A percentile compares a stretch with the other conserved stretches of the same genome.
These are phyloP conservation scores for Pelargonium cotyledonis DNA, from an alignment of 441 rosid species.

Conservation along the genomic window DNA sequence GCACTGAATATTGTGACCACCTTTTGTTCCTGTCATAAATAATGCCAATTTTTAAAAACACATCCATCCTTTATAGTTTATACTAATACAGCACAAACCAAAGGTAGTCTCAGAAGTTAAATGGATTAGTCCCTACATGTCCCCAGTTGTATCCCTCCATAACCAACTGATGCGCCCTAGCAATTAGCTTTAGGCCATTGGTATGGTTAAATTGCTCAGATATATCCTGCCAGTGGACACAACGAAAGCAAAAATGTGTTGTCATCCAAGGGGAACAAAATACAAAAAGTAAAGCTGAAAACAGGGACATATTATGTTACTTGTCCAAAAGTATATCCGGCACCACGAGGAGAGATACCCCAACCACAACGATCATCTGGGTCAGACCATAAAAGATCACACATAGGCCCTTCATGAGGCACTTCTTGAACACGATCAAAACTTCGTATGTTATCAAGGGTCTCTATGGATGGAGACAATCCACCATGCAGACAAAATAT, in stretches of 20 bases:
- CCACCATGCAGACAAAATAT: slow-evolving; percentile 40
- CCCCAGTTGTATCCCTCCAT: slow-evolving; percentile 83
- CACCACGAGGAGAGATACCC: slow-evolving; percentile 97
- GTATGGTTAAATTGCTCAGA: slow-evolving; percentile 68
- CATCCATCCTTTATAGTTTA: neutral
- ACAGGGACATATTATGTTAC: neutral
- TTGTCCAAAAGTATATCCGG: slow-evolving; percentile 24
- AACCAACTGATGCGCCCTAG: slow-evolving; percentile 76
- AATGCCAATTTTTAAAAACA: slow-evolving; percentile 7
- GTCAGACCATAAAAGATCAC: slow-evolving; percentile 48
- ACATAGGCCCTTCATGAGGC: too few species aligned
- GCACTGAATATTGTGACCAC: slow-evolving; percentile 72
- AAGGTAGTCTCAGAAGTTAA: neutral
- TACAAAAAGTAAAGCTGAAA: too few species aligned
- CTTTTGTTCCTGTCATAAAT: slow-evolving; percentile 52
- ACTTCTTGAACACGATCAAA: slow-evolving; percentile 29
- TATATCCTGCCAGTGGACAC: slow-evolving; percentile 42
- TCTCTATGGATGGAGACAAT: slow-evolving; percentile 70
- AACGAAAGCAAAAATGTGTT: too few species aligned
- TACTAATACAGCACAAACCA: slow-evolving; percentile 7
- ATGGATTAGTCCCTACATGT: slow-evolving; percentile 28
- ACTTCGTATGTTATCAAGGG: slow-evolving; percentile 64
- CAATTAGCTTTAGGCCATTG: slow-evolving; percentile 55
- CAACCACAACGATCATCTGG: slow-evolving; percentile 96
- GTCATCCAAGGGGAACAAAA: too few species aligned